Conservation (phyloP, 371 early-diverging fungal genomes). For the Dichotomocladium elegans region DNA sequence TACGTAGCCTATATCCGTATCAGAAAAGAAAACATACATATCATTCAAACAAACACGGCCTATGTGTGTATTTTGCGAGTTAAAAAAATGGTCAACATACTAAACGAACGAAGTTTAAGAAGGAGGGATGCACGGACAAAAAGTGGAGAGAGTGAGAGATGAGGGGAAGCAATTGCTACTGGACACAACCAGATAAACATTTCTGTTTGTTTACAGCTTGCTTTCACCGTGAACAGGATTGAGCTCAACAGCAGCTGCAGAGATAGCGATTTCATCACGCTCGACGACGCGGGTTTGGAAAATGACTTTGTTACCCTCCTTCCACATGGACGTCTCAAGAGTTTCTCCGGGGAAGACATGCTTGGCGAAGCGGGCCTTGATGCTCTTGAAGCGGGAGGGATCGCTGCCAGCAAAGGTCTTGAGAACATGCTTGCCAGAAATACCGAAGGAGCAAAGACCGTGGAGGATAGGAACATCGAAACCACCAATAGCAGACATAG, state of each 20-base stretch:
- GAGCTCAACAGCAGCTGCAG: conserved; percentile 86
- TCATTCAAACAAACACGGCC: too few relatives aligned
- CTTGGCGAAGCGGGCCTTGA: conserved; percentile 89
- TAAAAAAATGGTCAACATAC: too few relatives aligned
- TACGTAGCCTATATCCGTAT: too few relatives aligned
- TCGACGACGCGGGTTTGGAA: conserved; percentile 93
- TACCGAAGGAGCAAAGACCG: conserved; percentile 91
- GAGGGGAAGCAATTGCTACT: neutral
- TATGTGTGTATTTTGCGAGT: too few relatives aligned
- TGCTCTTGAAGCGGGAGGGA: conserved; percentile 67
- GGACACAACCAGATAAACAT: too few relatives aligned
- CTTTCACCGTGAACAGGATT: conserved; percentile 31
- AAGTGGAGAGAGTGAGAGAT: neutral
- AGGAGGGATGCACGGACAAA: too few relatives aligned
- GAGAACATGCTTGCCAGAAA: conserved; percentile 87
- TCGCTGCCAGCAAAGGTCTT: conserved; percentile 69
- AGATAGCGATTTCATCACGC: conserved; percentile 79
- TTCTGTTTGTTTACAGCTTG: conserved; percentile 43
- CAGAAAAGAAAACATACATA: too few relatives aligned
- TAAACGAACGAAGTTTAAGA: too few relatives aligned
- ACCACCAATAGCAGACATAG: conserved; percentile 91
- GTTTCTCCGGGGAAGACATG: conserved; percentile 98
- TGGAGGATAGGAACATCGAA: conserved; percentile 96
- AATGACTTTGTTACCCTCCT: conserved; percentile 81
- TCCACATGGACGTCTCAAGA: conserved; percentile 94